Evolutionary conservation across 2,329 filamentous ascomycete species (phyloP), one percentile per base, ranked within the genome.

Genomic region (Nannizziopsis barbatae): DNA sequence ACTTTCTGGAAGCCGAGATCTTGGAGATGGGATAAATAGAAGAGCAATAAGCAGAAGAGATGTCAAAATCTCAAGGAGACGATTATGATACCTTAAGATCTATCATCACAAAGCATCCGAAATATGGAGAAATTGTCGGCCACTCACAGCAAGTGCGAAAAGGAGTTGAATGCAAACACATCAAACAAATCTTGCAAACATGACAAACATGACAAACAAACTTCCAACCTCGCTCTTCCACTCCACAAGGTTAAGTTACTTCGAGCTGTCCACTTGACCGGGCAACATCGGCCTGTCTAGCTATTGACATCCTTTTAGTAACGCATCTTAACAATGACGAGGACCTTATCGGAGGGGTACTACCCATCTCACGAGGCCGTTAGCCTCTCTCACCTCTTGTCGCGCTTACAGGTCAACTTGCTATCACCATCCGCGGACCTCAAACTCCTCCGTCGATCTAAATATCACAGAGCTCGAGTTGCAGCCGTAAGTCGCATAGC

Each of bases 331-430:
- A 42, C 31, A 30, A 57, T 57, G 55, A 50, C 48, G 10, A 52
- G 41, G 39, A 53, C 46, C 10, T 20, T 46, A 37, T 36, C 46
- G 11, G 51, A 56, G 9, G 40, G 22, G 17, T 50, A 50, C 20
- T 52, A 56, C 1, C 55, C 61, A 17, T 56, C 60, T 12, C 60
- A 66, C 33, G 58, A 60, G 18, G 57, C 64, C n/a, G 59, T 71
- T 36, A 69, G 64, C 42, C 58, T 71, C 12, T 59, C 65, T 27
- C 66, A 67, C 37, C 60, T 71, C n/a, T 60, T 72, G 36, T 58
- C 63, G 12, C 65, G 69, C 27, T 62, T 71, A 18, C 67, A 68
- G 50, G 58, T 67, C 50, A 68, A 72, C 44, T 58, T 72, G 33
- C 63, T 71, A 45, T 66, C 67, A 3, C 57, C 60, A 7, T 59